Conservation (phyloP, 2,329 filamentous ascomycete species). For the Fusarium sp. region DNA sequence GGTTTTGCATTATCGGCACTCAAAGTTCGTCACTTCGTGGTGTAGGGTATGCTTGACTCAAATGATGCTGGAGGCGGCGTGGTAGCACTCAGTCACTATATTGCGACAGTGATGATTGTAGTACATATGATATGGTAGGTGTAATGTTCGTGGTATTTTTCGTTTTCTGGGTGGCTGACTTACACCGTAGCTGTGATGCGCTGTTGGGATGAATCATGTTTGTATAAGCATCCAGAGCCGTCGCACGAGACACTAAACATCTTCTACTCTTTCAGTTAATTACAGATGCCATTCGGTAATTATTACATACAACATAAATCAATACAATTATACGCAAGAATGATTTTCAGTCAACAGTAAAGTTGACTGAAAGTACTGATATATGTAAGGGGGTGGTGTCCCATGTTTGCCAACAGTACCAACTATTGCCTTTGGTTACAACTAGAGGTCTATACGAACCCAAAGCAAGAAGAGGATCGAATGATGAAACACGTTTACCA, state of each 20-base stretch:
- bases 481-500: background rate
- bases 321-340: background rate
- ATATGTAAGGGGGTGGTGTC: background rate
- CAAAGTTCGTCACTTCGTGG: background rate
- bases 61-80: background rate
- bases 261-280: background rate
- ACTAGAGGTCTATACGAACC: background rate
- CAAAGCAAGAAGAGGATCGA: background rate
- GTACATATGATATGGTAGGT: background rate
- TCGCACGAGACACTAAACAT: too few species aligned
- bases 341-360: background rate
- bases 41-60: slow-evolving; percentile 26
- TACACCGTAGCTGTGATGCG: background rate
- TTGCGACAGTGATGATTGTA: background rate
- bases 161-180: background rate
- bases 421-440: background rate
- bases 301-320: too few species aligned
- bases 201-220: background rate
- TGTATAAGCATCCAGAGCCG: background rate
- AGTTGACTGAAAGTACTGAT: background rate
- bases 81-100: background rate
- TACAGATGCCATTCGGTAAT: background rate
- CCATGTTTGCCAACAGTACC: background rate
- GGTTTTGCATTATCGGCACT: background rate
- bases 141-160: too few species aligned